phyloP scores from a whole-genome alignment of 2,329 filamentous ascomycete species.

The Aspergillus glaucus region DNA sequence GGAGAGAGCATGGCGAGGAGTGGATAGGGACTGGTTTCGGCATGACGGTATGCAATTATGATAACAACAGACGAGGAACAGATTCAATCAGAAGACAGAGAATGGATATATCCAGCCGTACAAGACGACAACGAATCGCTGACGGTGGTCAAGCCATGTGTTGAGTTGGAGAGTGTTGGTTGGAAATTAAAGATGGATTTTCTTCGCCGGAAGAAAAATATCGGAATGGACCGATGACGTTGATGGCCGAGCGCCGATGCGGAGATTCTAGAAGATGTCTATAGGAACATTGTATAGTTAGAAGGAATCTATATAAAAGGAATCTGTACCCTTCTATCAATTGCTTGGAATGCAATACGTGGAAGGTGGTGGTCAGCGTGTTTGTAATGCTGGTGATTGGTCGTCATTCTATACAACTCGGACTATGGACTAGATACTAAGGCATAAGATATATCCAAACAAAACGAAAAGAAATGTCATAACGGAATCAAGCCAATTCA shows the following conservation, averaged over 20 bases:
- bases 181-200: background rate
- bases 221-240: background rate
- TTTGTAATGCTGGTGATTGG: background rate
- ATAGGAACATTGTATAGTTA: background rate
- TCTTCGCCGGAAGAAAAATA: background rate
- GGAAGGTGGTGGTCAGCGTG: background rate
- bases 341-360: background rate
- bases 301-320: background rate
- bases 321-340: background rate
- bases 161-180: background rate
- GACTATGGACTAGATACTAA: background rate
- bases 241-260: background rate
- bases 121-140: constrained; percentile 3
- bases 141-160: constrained; percentile 4
- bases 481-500: constrained; percentile 27
- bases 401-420: background rate
- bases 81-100: background rate
- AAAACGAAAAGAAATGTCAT: background rate
- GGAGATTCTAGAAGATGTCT: background rate
- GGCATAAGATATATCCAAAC: background rate
- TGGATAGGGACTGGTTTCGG: constrained; percentile 18
- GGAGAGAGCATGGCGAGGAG: constrained; percentile 7
- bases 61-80: background rate
- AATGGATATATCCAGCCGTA: constrained; percentile 1
- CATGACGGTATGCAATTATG: constrained; percentile 14